phyloP scores from a whole-genome alignment of 2,329 filamentous ascomycete species.

The Furcasterigmium furcatum region DNA sequence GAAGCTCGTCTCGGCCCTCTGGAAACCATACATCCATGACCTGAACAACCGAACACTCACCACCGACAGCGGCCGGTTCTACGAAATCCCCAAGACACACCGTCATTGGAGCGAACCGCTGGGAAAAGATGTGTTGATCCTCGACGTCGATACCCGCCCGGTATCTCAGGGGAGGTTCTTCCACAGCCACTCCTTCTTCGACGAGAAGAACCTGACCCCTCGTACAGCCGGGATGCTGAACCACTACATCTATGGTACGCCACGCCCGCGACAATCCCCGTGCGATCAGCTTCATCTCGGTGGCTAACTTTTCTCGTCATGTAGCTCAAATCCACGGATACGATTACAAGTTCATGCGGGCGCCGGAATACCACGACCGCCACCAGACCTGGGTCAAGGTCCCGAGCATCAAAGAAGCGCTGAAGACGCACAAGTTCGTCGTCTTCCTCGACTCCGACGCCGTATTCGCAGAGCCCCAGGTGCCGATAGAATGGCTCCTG shows the following conservation, averaged over 20 bases:
- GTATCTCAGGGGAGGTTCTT: neutral
- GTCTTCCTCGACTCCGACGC: conserved; percentile 42
- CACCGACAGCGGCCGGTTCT: neutral
- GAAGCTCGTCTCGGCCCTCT: neutral
- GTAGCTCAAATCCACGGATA: conserved; percentile 43
- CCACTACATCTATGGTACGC: conserved; percentile 32
- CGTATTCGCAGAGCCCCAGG: conserved; percentile 33
- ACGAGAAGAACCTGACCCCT: conserved; percentile 4
- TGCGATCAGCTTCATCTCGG: too few relatives aligned
- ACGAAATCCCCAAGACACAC: neutral
- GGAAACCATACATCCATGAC: neutral
- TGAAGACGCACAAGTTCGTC: conserved; percentile 35
- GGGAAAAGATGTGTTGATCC: conserved; percentile 5
- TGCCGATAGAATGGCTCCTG: conserved; percentile 45
- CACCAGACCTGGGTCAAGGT: conserved; percentile 44
- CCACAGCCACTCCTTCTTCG: conserved; percentile 3
- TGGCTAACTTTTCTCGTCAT: too few relatives aligned
- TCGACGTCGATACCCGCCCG: conserved; percentile 9
- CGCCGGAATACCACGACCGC: conserved; percentile 33
- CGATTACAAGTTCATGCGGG: conserved; percentile 43
- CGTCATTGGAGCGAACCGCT: conserved; percentile 4
- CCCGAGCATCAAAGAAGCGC: conserved; percentile 29
- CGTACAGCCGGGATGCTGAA: conserved; percentile 23
- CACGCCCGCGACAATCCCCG: too few relatives aligned
- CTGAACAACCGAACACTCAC: neutral